Evolutionary conservation across 164 flowering plant species (phyloP), one percentile per base, ranked within the genome.

Genomic region (Chimonanthus praecox): DNA sequence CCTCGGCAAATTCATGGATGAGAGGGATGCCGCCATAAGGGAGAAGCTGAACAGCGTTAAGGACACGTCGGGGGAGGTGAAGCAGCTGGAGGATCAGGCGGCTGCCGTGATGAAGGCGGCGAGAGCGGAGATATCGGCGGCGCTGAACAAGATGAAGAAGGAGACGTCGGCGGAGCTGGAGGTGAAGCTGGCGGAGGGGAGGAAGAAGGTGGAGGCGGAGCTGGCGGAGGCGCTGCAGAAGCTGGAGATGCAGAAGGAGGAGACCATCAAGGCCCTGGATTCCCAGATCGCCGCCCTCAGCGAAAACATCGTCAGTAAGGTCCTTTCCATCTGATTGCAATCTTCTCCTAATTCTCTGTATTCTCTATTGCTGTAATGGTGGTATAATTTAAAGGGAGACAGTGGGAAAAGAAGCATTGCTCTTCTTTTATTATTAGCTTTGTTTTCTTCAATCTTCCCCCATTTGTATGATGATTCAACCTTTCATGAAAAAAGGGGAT

Each of bases 11-110:
- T 94, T 94, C 88, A 94, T 94, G 97, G 97, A 94, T 79, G 82
- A 83, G 76, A 73, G 98, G 18, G 97, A 94, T 77, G 88, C 89
- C 4, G 87, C 83, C 18, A 94, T 94, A 21, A 86, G 82, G 73
- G 97, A 79, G 85, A 89, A 84, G 80, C 86, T 92, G 63, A 71
- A 48, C 78, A 82, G 89, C 77, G 97, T 94, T 62, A 89, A 92
- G 85, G 97, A 94, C 88, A 91, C 97, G 0, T 91, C 98, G 6
- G 61, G 15, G 65, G 98, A 92, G 81, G 91, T 94, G 74, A 92
- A 92, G 90, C 84, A 87, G 86, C 85, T 94, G 79, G 99, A 94
- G 70, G 99, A 91, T 44, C 93, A 95, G 79, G 97, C 89, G 0
- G 79, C 83, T n/a, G 99, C 99, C 0, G 76, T 92, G 9, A 82